phyloP scores from a whole-genome alignment of 257 asterid species.

The Phtheirospermum japonicum region DNA sequence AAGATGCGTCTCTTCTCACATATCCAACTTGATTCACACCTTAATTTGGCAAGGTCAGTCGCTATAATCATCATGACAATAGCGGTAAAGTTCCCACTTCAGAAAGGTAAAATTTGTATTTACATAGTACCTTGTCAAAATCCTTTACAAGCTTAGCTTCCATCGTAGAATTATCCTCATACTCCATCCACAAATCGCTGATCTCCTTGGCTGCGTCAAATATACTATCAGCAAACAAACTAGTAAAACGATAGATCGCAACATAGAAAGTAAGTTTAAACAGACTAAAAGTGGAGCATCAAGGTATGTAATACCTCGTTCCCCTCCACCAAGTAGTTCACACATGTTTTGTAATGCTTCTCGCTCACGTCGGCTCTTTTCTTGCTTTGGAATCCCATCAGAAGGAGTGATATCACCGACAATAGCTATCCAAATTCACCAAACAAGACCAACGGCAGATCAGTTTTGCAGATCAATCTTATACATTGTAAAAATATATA shows the following conservation, averaged over 20 bases:
- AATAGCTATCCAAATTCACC: conserved; percentile 52
- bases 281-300: conserved; percentile 13
- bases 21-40: conserved; percentile 2
- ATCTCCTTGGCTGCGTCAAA: conserved; percentile 79
- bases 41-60: conserved; percentile 4
- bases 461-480: conserved; percentile 16
- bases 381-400: conserved; percentile 87
- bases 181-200: conserved; percentile 86
- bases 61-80: conserved; percentile 5
- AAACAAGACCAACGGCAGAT: conserved; percentile 7
- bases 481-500: conserved; percentile 12
- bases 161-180: conserved; percentile 72
- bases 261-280: conserved; percentile 11
- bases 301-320: conserved; percentile 52
- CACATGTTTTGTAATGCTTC: conserved; percentile 87
- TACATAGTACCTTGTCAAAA: conserved; percentile 74
- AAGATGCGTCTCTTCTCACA: neutral
- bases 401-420: conserved; percentile 94
- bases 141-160: conserved; percentile 98
- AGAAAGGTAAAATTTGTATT: neutral
- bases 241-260: conserved; percentile 21
- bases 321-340: conserved; percentile 87
- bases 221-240: conserved; percentile 25
- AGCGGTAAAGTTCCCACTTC: neutral
- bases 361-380: conserved; percentile 76